These are phyloP conservation scores for Hylodesmum podocarpum DNA, from an alignment of 306 rosid species.

Conservation along the genomic window DNA sequence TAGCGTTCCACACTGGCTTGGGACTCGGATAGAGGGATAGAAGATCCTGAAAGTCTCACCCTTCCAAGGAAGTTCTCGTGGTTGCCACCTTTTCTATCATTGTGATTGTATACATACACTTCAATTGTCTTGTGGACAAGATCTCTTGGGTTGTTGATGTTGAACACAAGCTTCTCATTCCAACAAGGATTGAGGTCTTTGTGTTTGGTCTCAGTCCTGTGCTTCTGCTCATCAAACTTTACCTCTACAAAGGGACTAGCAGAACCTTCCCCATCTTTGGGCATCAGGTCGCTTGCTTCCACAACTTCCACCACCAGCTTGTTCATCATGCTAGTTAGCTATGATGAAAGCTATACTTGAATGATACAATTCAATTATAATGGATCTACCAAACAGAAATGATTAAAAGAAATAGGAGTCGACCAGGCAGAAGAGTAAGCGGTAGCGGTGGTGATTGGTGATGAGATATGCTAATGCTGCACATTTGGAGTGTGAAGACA, in stretches of 20 bases:
- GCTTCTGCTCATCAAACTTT: constrained; percentile 54
- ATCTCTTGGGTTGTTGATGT: constrained; percentile 40
- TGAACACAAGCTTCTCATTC: constrained; percentile 72
- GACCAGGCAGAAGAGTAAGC: constrained; percentile 7
- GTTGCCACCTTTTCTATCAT: constrained; percentile 43
- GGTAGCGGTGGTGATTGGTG: constrained; percentile 24
- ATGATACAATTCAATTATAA: not conserved
- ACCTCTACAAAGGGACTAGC: constrained; percentile 80
- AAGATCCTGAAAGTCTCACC: constrained; percentile 63
- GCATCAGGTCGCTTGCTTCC: constrained; percentile 72
- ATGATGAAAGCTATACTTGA: not conserved
- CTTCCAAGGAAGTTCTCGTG: constrained; percentile 72
- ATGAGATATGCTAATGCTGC: constrained; percentile 26
- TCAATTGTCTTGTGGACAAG: constrained; percentile 64
- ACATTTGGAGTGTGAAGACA: constrained; percentile 65
- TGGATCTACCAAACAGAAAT: not conserved
- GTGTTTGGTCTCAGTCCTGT: constrained; percentile 61
- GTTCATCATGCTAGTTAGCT: constrained; percentile 45
- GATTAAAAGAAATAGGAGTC: not conserved
- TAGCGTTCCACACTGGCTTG: constrained; percentile 57
- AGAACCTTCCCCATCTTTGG: constrained; percentile 78
- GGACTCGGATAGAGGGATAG: constrained; percentile 64
- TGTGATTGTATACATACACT: constrained; percentile 52
- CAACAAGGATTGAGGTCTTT: constrained; percentile 73
- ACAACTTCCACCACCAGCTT: constrained; percentile 75